phyloP scores from a whole-genome alignment of 441 rosid species.

The Gossypium davidsonii region DNA sequence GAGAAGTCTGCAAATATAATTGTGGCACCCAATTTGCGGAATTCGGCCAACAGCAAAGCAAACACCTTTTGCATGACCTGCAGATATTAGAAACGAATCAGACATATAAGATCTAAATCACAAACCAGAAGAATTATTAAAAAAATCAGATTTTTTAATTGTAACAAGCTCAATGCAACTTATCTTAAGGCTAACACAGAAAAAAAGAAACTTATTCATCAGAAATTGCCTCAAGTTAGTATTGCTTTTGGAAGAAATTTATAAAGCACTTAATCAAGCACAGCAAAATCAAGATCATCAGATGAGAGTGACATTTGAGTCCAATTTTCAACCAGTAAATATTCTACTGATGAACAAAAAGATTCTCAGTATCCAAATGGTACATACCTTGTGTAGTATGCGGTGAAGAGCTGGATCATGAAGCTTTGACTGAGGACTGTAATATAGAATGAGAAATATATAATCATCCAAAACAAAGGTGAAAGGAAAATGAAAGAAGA shows the following conservation, averaged over 20 bases:
- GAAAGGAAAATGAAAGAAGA: conserved; percentile 9
- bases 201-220: not conserved
- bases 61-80: conserved; percentile 98
- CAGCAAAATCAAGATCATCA: not conserved
- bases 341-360: not conserved
- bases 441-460: conserved; percentile 19
- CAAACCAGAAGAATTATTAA: conserved; percentile 1
- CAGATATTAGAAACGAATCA: conserved; percentile 1
- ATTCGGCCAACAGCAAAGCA: conserved; percentile 82
- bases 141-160: not conserved
- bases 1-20: conserved; percentile 90
- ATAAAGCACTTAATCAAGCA: conserved; percentile 1
- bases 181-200: not conserved
- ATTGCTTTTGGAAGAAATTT: not conserved
- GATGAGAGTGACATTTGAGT: not conserved
- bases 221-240: not conserved
- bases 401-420: conserved; percentile 95
- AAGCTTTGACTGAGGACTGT: conserved; percentile 90
- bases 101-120: not conserved
- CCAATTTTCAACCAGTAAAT: not conserved
- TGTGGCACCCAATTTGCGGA: conserved; percentile 88
- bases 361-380: not conserved
- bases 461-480: conserved; percentile 23
- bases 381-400: conserved; percentile 84
- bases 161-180: not conserved